Percentiles rank a stretch among this genome's conserved stretches.
These are phyloP conservation scores for Aurinia saxatilis DNA, from an alignment of 345 rosid genomes.

Conservation along the genomic window DNA sequence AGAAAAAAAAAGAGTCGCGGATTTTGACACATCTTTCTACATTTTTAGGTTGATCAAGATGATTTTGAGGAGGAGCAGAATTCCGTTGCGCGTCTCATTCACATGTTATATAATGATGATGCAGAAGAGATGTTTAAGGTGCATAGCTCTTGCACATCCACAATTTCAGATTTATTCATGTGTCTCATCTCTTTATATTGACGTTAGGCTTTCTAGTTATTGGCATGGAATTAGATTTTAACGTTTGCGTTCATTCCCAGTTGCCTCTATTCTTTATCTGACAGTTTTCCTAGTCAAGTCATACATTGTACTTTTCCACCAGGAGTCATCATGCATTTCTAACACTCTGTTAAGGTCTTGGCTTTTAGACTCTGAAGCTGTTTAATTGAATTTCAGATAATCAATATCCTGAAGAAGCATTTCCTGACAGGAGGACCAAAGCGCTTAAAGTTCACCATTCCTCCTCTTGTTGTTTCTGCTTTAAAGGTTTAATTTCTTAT, in stretches of 20 bases:
- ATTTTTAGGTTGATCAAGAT: conserved; percentile 74
- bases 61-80: conserved; percentile 97
- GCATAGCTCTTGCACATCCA: conserved; percentile 15
- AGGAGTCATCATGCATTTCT: conserved; percentile 2
- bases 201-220: conserved; percentile 12
- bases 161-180: not conserved
- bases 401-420: conserved; percentile 61
- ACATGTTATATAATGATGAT: conserved; percentile 81
- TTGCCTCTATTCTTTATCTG: conserved; percentile 11
- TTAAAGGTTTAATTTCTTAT: conserved; percentile 57
- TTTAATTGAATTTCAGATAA: conserved; percentile 52
- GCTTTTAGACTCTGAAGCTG: conserved; percentile 15
- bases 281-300: not conserved
- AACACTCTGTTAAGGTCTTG: conserved; percentile 1
- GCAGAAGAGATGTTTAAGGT: conserved; percentile 98
- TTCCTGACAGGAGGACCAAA: conserved; percentile 87
- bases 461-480: conserved; percentile 85
- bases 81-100: conserved; percentile 93
- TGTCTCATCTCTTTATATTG: conserved; percentile 11
- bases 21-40: not conserved
- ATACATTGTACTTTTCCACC: not conserved
- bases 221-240: not conserved
- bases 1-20: not conserved
- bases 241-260: not conserved
- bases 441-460: conserved; percentile 84